These are phyloP conservation scores for Talaromyces sp. DNA, from an alignment of 2,329 filamentous ascomycete species.

Conservation along the genomic window DNA sequence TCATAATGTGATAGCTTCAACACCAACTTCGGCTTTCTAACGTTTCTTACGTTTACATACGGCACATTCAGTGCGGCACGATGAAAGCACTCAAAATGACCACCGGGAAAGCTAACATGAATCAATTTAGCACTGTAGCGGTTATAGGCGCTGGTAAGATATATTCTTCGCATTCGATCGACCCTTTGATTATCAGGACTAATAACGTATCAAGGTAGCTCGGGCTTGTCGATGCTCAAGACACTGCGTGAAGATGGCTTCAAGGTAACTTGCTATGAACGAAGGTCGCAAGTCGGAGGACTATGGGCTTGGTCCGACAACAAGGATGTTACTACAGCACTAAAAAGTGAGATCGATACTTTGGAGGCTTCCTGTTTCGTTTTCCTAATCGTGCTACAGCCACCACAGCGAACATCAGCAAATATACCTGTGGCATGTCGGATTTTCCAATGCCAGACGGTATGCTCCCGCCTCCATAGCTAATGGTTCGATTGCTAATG, in stretches of 20 bases:
- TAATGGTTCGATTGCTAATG: neutral
- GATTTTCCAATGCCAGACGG: slow-evolving; percentile 45
- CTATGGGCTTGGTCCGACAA: slow-evolving; percentile 45
- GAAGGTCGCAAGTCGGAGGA: slow-evolving; percentile 41
- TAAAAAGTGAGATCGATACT: neutral
- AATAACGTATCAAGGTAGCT: neutral
- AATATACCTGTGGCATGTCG: slow-evolving; percentile 40
- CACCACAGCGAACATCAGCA: slow-evolving; percentile 37
- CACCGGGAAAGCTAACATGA: neutral
- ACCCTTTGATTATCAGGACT: neutral
- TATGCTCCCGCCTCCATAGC: neutral
- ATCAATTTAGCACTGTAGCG: neutral
- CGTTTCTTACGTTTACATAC: neutral
- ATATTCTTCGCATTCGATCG: neutral
- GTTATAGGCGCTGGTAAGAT: slow-evolving; percentile 2
- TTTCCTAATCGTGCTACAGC: slow-evolving; percentile 17
- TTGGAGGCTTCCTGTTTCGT: neutral
- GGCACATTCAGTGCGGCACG: neutral
- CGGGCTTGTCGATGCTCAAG: slow-evolving; percentile 29
- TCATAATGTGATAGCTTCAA: neutral
- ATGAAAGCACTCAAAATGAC: neutral
- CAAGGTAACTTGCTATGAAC: slow-evolving; percentile 40
- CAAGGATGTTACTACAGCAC: slow-evolving; percentile 29
- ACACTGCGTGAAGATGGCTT: slow-evolving; percentile 45
- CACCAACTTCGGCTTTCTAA: neutral